Evolutionary conservation across 306 rosid genomes (phyloP), one percentile per base, ranked within the genome.

Genomic region (Acacia acuminata): DNA sequence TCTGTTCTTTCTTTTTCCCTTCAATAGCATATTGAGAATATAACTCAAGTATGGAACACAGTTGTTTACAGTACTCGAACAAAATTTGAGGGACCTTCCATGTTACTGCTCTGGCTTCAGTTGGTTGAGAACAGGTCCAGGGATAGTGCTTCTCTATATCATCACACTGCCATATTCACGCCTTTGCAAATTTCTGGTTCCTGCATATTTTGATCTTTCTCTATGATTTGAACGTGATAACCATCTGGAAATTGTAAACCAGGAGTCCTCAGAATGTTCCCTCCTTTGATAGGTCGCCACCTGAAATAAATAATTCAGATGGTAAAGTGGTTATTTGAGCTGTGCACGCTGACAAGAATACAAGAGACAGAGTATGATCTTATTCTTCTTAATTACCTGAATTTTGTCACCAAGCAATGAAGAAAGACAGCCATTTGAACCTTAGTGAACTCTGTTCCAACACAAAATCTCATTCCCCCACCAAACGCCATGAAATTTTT

Each of bases 401-500:
- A 91, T 74, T 96, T 92, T 47, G 96, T 94, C 44, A 94, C 94
- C 86, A 94, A 82, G 87, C 97, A 82, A 79, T 96, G 99, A 36
- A 96, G 89, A 88, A 96, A 94, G 30, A 94, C 90, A 50, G 99
- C 98, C 98, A 96, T 96, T 82, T 96, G 99, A 86, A 89, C 94
- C 86, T 90, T 96, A 20, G 97, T 88, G 73, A 96, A 96, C 42
- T 96, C 98, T 38, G 99, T 96, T 85, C 98, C 99, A 73, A 94
- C 97, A 73, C 99, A 96, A 81, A 96, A 96, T 83, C 99, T 92
- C 96, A 94, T 92, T 80, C 99, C 99, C 38, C 99, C 99, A 71
- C 99, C 99, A 40, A 96, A 96, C 77, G 98, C 99, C 99, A 96
- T 92, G 93, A 96, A 96, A 85, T 92, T 78, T 88, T 90, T 96